These are phyloP conservation scores for Leptosphaerulina australis DNA, from an alignment of 2,329 filamentous ascomycete genomes.

Conservation along the genomic window DNA sequence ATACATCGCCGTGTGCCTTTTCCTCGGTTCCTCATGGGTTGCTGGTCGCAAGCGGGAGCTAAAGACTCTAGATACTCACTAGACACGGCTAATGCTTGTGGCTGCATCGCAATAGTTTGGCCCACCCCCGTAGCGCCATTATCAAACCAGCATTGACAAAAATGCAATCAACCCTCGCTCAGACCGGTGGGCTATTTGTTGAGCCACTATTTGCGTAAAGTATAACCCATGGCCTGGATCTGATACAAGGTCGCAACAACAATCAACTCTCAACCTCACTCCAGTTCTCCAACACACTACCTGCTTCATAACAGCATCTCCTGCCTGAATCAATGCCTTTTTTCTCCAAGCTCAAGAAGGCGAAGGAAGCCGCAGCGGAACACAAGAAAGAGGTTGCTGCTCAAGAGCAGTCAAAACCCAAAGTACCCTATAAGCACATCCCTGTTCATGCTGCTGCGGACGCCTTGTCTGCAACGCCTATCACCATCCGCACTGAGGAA, in stretches of 20 bases:
- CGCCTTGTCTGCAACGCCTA: conserved; percentile 25
- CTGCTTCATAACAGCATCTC: neutral
- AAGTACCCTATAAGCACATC: conserved; percentile 33
- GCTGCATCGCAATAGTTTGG: conserved; percentile 21
- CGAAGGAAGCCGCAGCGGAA: conserved; percentile 37
- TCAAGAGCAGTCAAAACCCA: conserved; percentile 25
- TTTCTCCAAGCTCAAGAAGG: conserved; percentile 41
- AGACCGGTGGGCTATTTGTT: conserved; percentile 13
- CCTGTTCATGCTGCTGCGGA: conserved; percentile 39
- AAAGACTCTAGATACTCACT: conserved; percentile 7
- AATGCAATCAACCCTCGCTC: conserved; percentile 16
- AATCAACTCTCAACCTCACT: neutral
- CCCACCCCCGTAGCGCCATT: conserved; percentile 12
- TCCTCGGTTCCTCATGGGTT: conserved; percentile 14
- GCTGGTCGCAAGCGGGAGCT: conserved; percentile 17
- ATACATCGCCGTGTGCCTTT: conserved; percentile 1
- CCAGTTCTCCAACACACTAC: neutral
- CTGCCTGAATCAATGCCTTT: conserved; percentile 35
- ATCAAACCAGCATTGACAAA: conserved; percentile 19
- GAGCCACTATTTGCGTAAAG: conserved; percentile 13
- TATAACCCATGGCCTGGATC: conserved; percentile 9
- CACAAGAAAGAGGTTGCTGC: conserved; percentile 27
- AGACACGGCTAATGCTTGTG: conserved; percentile 15
- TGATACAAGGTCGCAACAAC: conserved; percentile 1
- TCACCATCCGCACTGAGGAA: conserved; percentile 23